These are phyloP conservation scores for Camelina sativa DNA, from an alignment of 345 rosid genomes.

Conservation along the genomic window DNA sequence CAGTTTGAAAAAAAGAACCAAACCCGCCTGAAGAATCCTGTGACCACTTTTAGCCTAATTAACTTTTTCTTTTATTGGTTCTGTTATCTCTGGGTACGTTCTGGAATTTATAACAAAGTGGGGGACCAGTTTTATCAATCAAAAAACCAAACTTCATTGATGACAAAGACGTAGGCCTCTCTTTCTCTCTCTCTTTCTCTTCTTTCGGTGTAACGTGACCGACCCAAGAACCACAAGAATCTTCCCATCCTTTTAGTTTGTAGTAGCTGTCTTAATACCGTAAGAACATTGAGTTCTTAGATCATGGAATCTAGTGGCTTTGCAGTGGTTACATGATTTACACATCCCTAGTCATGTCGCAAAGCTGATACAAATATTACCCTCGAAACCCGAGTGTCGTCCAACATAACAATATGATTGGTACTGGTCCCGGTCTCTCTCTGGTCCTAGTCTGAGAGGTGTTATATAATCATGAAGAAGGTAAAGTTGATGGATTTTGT, in stretches of 20 bases:
- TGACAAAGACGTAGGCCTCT: conserved; percentile 38
- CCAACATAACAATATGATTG: conserved; percentile 32
- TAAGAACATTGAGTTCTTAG: conserved; percentile 30
- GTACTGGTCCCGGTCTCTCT: conserved; percentile 30
- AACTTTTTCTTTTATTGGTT: conserved; percentile 29
- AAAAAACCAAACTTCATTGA: conserved; percentile 42
- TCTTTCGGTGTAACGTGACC: conserved; percentile 41
- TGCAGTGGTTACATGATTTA: conserved; percentile 30
- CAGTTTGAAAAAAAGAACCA: conserved; percentile 44
- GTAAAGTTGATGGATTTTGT: conserved; percentile 36
- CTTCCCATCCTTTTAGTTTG: conserved; percentile 33
- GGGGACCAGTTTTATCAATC: conserved; percentile 45
- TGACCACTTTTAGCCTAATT: conserved; percentile 36
- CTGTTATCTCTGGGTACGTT: conserved; percentile 35
- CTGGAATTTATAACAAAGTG: conserved; percentile 37
- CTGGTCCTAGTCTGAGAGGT: conserved; percentile 15
- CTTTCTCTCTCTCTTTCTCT: conserved; percentile 15
- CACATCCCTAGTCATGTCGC: not conserved
- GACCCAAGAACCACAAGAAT: conserved; percentile 42
- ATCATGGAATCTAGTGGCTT: conserved; percentile 20
- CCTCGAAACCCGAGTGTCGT: not conserved
- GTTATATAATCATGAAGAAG: conserved; percentile 34
- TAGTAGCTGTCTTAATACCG: conserved; percentile 34
- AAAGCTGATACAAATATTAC: not conserved
- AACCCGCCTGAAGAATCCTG: conserved; percentile 46